A percentile compares a stretch with the other conserved stretches of the same genome.
These are phyloP conservation scores for Gaertneriomyces sp. DNA, from an alignment of 192 early-diverging fungal genomes.

Conservation along the genomic window DNA sequence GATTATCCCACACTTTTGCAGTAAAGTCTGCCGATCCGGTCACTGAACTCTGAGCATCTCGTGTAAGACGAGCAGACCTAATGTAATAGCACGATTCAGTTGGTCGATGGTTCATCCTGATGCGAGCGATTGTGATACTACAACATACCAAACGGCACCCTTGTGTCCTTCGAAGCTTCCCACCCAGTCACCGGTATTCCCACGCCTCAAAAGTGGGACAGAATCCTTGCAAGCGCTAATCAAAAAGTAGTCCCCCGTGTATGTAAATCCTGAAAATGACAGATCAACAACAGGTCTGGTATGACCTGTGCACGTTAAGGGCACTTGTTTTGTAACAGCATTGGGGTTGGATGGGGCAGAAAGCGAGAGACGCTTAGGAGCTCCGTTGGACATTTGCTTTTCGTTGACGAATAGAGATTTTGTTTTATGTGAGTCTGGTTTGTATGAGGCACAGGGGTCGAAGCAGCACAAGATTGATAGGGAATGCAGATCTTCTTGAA, in stretches of 20 bases:
- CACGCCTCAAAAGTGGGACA: conserved; percentile 82
- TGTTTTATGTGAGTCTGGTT: no score
- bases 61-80: conserved; percentile 77
- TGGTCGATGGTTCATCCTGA: not conserved
- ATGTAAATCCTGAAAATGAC: conserved; percentile 69
- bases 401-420: no score
- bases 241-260: conserved; percentile 71
- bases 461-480: no score
- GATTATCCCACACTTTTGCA: conserved; percentile 81
- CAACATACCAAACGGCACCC: not conserved
- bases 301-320: conserved; percentile 86
- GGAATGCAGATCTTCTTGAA: no score
- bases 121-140: not conserved
- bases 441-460: no score
- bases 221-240: conserved; percentile 91
- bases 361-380: no score
- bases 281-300: conserved; percentile 88
- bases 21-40: conserved; percentile 94
- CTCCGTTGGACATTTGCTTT: no score
- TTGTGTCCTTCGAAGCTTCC: conserved; percentile 69
- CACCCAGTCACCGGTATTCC: conserved; percentile 89
- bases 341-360: no score
- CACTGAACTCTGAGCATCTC: conserved; percentile 74
- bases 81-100: conserved; percentile 44
- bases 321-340: conserved; percentile 30